Base-by-base conservation (phyloP, 1,139 yeast genomes). In the Pichia sp. region DNA sequence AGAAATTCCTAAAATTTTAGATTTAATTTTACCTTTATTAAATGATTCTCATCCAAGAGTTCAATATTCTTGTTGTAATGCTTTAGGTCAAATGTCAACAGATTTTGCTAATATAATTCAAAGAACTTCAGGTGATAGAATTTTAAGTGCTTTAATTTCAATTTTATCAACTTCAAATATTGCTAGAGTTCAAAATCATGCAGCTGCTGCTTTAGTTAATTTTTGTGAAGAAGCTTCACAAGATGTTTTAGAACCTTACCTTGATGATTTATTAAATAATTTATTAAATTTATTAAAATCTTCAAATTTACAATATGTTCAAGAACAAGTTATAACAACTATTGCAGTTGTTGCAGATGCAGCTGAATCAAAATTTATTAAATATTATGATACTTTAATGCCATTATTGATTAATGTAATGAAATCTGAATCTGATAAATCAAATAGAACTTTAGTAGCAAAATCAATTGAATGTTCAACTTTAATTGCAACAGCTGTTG, bases 301-400 rank as follows among this genome's bases (percentile, higher is more conserved):
- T 30, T 79, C 93, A 40, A 94, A 94, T 35, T 85, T 88, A 61
- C 72, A 88, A 52, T 91, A 88, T 58, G 96, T 93, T 35, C 98
- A 91, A 64, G 98, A 91, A 58, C 98, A 91, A 65, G 96, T 91
- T 10, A 72, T 91, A 43, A 89, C 97, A 4, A 91, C 98, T 1
- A 89, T 91, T 61, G 96, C 98, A 23, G 85, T 89, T 51, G 91
- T 91, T 52, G 98, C 98, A 2, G 98, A 91, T 64, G 95, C 96
- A n/a, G 96, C 98, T 3, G 88, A 88, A 60, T 74, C 74, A 52
- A 84, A 83, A 59, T 91, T 91, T 59, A 73, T 80, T 53, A 89
- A 89, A 64, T 91, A 91, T 60, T 91, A 89, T 60, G 96, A 88
- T 59, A 84, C 96, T 5, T 72, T 91, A 60, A 91, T 93, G 95